Evolutionary conservation across 2,329 filamentous ascomycete species (phyloP), one percentile per base, ranked within the genome.

Genomic region (Triangularia verruculosa): DNA sequence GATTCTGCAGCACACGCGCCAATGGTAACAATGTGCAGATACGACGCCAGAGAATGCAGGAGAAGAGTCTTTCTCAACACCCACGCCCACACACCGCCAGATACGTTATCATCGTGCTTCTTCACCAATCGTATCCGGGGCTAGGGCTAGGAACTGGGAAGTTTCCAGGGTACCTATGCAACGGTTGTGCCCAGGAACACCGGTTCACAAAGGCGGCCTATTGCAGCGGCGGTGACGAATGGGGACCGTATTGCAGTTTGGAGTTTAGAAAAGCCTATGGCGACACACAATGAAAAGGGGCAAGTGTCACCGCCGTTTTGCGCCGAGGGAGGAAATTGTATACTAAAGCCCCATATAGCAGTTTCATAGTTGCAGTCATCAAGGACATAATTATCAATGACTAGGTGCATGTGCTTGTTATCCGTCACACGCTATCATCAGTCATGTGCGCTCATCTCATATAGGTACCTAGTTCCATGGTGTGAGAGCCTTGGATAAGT

Each of bases 141-240:
- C 27, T 47, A 9, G n/a, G 5, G 5, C n/a, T n/a, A n/a, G n/a
- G 15, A 47, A 47, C 3, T 47, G n/a, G 27, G 39, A 47, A 20
- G 5, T 47, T 20, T 20, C 39, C n/a, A 20, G 39, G n/a, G 13
- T 47, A 12, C n/a, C 3, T 47, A 47, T 47, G 39, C 39, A 47
- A 47, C n/a, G 39, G 39, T 12, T 47, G 27, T 34, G 28, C 28
- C 54, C 28, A 57, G 17, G 39, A 20, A 47, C 39, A 47, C 39
- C 9, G 39, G 39, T 47, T 47, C 39, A 47, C 39, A 47, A 47
- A 4, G 24, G 30, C 56, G 56, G 56, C 15, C 25, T 32, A 20
- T 58, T 51, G 57, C 57, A 59, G 34, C 57, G n/a, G 39, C 57
- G 57, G 57, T 59, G 57, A 59, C 34, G 39, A 59, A 59, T 27